phyloP scores from a whole-genome alignment of 768 basidiomycete species.

The Punctularia strigosozonata region DNA sequence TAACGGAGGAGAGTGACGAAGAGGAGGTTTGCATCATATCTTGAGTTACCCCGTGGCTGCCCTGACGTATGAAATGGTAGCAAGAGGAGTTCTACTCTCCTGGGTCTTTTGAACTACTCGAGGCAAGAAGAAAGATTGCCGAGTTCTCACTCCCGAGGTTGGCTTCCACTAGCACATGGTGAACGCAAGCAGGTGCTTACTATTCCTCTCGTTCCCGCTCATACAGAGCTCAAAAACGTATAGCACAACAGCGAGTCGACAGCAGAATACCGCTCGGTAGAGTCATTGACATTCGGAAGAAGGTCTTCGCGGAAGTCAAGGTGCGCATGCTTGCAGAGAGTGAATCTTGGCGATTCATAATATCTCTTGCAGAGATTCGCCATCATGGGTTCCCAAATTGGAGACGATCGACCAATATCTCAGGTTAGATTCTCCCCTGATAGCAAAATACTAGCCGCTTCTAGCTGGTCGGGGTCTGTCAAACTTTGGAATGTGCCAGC shows the following conservation, averaged over 20 bases:
- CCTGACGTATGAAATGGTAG: conserved; percentile 22
- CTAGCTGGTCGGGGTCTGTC: conserved; percentile 91
- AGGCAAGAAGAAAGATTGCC: conserved; percentile 76
- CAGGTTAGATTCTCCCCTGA: conserved; percentile 94
- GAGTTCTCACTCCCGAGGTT: conserved; percentile 95
- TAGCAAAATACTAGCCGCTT: conserved; percentile 78
- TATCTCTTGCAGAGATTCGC: conserved; percentile 52
- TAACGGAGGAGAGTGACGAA: conserved; percentile 58
- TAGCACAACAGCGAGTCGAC: conserved; percentile 88
- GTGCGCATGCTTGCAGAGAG: conserved; percentile 27
- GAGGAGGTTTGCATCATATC: conserved; percentile 46
- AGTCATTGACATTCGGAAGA: conserved; percentile 88
- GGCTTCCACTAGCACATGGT: conserved; percentile 50
- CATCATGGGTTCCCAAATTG: conserved; percentile 95
- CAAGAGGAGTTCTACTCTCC: conserved; percentile 95
- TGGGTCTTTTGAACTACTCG: conserved; percentile 77
- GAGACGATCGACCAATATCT: conserved; percentile 89
- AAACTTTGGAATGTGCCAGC: conserved; percentile 94
- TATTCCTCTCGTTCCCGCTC: conserved; percentile 28
- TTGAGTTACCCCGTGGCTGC: neutral
- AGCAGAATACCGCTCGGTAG: conserved; percentile 77
- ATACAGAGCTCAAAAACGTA: conserved; percentile 88
- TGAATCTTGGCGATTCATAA: neutral
- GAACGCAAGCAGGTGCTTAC: conserved; percentile 69
- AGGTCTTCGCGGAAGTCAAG: conserved; percentile 82